A percentile compares a stretch with the other conserved stretches of the same genome.
Conservation (phyloP, 208 protist species). For the Leptomonas seymouri region DNA sequence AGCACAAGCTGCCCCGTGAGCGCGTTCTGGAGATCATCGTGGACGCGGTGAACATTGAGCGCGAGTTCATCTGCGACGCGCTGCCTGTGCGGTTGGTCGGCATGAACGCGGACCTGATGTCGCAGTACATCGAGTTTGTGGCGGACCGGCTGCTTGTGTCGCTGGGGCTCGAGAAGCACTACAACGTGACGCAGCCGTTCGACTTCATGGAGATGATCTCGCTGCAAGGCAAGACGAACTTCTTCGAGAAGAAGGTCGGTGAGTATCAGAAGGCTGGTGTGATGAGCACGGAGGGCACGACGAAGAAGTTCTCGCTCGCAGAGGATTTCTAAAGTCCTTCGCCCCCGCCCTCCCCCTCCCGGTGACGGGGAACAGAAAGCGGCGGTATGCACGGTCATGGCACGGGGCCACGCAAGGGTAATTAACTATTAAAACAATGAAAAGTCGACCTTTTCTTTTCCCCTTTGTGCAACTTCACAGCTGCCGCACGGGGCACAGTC, state of each 20-base stretch:
- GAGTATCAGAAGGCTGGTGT: constrained; percentile 99
- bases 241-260: constrained; percentile 99
- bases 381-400: neutral
- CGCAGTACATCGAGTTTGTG: constrained; percentile 99
- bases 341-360: no score
- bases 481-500: no score
- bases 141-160: constrained; percentile 98
- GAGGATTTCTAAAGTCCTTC: constrained; percentile 89
- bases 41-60: constrained; percentile 96
- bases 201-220: constrained; percentile 99
- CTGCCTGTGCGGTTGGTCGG: constrained; percentile 98
- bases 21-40: constrained; percentile 91
- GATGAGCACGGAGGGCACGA: constrained; percentile 78
- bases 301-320: constrained; percentile 89
- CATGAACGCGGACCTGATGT: constrained; percentile 99
- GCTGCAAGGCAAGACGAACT: constrained; percentile 99
- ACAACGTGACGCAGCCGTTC: constrained; percentile 98
- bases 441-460: no score
- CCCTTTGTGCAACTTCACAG: no score
- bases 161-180: constrained; percentile 95
- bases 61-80: constrained; percentile 97
- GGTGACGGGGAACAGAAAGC: neutral
- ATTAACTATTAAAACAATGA: no score
- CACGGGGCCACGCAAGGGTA: no score
- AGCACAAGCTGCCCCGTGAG: constrained; percentile 90